Evolutionary conservation across 2,329 filamentous ascomycete species (phyloP), one percentile per base, ranked within the genome.

Genomic region (Phialophora verrucosa): DNA sequence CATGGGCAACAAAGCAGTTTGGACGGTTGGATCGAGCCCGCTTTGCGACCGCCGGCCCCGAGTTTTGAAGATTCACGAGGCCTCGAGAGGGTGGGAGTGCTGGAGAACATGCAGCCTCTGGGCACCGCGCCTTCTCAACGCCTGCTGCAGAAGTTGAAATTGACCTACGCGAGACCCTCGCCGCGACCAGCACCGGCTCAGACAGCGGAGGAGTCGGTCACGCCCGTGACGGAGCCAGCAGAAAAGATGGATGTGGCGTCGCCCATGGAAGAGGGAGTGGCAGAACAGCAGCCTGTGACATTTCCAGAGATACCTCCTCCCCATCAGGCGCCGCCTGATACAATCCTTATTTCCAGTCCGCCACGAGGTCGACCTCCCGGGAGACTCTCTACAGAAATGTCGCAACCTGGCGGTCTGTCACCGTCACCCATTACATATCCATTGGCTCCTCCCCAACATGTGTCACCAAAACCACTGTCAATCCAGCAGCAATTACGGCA

Each of bases 61-160:
- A 94, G 90, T 76, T 96, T 90, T 75, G 88, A 91, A 81, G 92
- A 96, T 72, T 83, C 86, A 76, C 87, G 85, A 64, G 91, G 90
- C 53, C 84, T 95, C 72, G 83, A 90, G 73, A 84, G 90, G 57
- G 87, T 88, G 76, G 91, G 91, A 70, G 91, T 96, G 20, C 82
- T 96, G 65, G 89, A 91, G 78, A 89, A 89, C 73, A 96, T 96
- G 93, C 89, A 88, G 61, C 89, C 93, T 29, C 81, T 97, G 63
- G 93, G 93, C 49, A 85, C 88, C 62, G 83, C 88, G 72, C 93
- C 93, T 12, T 84, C 83, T 25, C 79, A 84, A 56, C 85, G 87
- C 75, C 82, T 88, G 70, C 87, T 88, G 79, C 81, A 82, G 68
- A 82, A 84, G 71, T 76, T 83, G 65, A 84, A 82, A 74, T 58